Conservation (phyloP, 2,329 filamentous ascomycete genomes). For the Apiospora hydei region DNA sequence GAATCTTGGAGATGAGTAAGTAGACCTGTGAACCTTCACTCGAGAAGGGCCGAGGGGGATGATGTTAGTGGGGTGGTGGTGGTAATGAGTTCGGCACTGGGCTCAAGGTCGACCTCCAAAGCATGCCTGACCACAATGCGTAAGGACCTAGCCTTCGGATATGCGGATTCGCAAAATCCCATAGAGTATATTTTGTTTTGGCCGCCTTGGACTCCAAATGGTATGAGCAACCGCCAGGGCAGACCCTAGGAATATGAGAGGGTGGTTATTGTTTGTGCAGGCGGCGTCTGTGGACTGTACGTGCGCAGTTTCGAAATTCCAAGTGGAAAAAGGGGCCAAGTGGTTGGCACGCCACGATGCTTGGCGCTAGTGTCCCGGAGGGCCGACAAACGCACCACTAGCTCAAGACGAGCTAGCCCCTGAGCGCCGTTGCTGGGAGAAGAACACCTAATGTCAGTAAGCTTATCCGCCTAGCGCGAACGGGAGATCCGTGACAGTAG, state of each 20-base stretch:
- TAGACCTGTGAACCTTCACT: neutral
- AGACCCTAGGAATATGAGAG: too few relatives aligned
- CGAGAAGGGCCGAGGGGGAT: neutral
- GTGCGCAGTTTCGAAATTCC: neutral
- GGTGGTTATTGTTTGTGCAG: neutral
- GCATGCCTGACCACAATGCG: too few relatives aligned
- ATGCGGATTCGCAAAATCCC: neutral
- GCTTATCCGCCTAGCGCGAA: neutral
- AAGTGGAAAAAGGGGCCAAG: neutral
- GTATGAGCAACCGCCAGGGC: neutral
- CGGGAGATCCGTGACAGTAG: slow-evolving; percentile 1
- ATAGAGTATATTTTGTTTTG: too few relatives aligned
- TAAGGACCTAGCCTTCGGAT: neutral
- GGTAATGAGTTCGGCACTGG: slow-evolving; percentile 1
- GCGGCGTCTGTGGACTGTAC: neutral
- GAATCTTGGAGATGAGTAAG: neutral
- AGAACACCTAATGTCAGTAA: neutral
- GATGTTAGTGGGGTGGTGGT: neutral
- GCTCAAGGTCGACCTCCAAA: too few relatives aligned
- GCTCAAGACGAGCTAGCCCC: neutral
- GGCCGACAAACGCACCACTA: neutral
- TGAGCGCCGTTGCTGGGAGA: neutral
- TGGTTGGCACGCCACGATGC: neutral
- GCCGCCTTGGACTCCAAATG: neutral
- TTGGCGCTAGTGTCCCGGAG: neutral